Evolutionary conservation across 2,329 filamentous ascomycete species (phyloP).

Genomic region (Westerdykella aurantiaca): DNA sequence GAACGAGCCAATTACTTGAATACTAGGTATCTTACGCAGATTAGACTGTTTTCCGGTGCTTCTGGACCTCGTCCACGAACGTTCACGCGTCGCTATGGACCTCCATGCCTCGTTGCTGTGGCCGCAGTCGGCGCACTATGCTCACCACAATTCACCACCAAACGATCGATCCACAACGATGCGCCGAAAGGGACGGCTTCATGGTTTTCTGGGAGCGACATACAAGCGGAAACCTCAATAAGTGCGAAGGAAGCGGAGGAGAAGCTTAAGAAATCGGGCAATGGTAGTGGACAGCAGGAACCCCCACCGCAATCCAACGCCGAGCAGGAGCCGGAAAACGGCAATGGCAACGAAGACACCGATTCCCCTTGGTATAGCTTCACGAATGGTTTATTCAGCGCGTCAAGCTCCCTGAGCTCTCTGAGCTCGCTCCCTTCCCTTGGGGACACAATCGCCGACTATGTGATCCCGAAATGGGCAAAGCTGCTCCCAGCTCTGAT

Average conservation of each 20-base stretch:
- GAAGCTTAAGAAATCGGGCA: conserved; percentile 9
- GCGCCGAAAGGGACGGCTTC: conserved; percentile 21
- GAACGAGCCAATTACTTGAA: neutral
- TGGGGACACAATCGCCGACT: conserved; percentile 56
- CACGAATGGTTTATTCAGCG: conserved; percentile 23
- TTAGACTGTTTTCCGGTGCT: conserved; percentile 12
- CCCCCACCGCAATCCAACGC: conserved; percentile 33
- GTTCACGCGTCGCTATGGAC: conserved; percentile 23
- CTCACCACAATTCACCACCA: conserved; percentile 12
- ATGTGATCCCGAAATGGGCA: conserved; percentile 78
- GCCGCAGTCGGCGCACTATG: conserved; percentile 18
- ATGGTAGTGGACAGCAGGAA: conserved; percentile 24
- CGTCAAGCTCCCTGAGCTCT: conserved; percentile 23
- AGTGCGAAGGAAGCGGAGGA: conserved; percentile 15
- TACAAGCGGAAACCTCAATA: conserved; percentile 14
- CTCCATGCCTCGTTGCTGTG: conserved; percentile 22
- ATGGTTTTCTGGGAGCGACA: conserved; percentile 5
- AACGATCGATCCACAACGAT: conserved; percentile 24
- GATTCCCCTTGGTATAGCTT: conserved; percentile 32
- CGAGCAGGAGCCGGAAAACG: conserved; percentile 15
- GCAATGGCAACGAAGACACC: conserved; percentile 2
- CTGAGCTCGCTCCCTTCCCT: conserved; percentile 34
- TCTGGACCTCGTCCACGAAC: conserved; percentile 8
- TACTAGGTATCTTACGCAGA: conserved; percentile 14
- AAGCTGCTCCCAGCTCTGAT: conserved; percentile 69